Evolutionary conservation across 306 rosid species (phyloP), one percentile per base, ranked within the genome.

Genomic region (Citrullus amarus): DNA sequence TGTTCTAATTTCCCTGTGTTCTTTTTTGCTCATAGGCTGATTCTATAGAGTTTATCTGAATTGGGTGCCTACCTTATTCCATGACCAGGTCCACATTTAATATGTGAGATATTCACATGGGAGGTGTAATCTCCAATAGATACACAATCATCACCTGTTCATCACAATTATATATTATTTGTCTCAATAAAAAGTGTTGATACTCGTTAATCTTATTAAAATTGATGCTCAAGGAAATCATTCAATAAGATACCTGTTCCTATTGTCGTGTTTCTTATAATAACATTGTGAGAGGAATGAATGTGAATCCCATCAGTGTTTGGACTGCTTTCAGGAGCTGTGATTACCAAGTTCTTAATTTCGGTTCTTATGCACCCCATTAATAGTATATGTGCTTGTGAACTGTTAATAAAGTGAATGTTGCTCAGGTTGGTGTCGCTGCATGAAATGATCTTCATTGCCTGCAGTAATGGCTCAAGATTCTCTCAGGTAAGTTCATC

Each of bases 261-360:
- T 76, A 82, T 79, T 13, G 10, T 16, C 16, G 60, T 54, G 72
- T 77, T 70, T 25, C 39, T 62, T 75, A 82, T 65, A 13, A 70
- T 18, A 59, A 85, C 56, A 48, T 85, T 34, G 32, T 61, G 51
- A 55, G 85, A 82, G 41, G 83, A 43, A 5, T 78, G 79, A 25
- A 85, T 76, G 81, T 85, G 88, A 61, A 82, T 82, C 14, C 85
- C 86, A 63, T 82, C 82, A 46, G 84, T 80, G 82, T 85, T 85
- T 74, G 88, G 88, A 50, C 86, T 85, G 3, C 39, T 80, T 54
- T 38, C 86, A n/a, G 86, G 86, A 80, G 88, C 82, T 67, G 41
- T 62, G 60, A 83, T 81, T 15, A 2, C 30, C 28, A 83, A 51
- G 28, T 69, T 79, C 32, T 68, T 74, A 12, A 86, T 83, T n/a